Base-by-base conservation (phyloP, 2,329 filamentous ascomycete species). In the Paecilomyces fulvus region DNA sequence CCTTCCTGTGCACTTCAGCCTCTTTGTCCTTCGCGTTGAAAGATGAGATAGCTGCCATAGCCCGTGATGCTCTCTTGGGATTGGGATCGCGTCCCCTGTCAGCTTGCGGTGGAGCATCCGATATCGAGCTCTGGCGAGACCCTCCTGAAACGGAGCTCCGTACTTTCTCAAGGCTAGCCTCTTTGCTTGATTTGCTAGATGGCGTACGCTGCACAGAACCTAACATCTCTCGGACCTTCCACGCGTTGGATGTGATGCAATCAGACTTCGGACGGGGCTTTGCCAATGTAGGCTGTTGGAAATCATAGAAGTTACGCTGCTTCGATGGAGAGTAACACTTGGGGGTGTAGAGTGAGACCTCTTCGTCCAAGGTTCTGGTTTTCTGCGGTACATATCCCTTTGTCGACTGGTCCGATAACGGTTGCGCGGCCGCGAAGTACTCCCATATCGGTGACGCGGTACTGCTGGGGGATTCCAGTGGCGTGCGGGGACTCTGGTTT, bases 381-480 rank as follows among this genome's bases (percentile, higher is more conserved):
- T 76, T 75, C 37, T 77, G 68, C 9, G 78, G 75, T 11, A 79
- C 68, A 20, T 75, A 75, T 55, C 73, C 75, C 2, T 73, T 73
- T 28, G 61, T 67, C 17, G 64, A 60, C 3, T 65, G 60, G 46
- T 70, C 67, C 53, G 70, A 63, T 51, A 70, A 63, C n/a, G 68
- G 65, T 43, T 71, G 69, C 3, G 75, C 73, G 56, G 79, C 74
- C 68, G 14, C n/a, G 37, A 92, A 94, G 65, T 94, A 87, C 12
- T 88, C 83, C 79, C 89, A 96, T 56, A 92, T 91, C 23, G 92
- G 90, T 1, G 88, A 84, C 17, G 82, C 78, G 9, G 73, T 66
- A 12, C 37, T 43, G 37, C 37, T 20, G 6, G 37, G 37, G 37
- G 37, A 43, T 46, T 75, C 73, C 14, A 71, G 68, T 7, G 72